Percentiles rank a stretch among this genome's conserved stretches.
These are phyloP conservation scores for Corylus americana DNA, from an alignment of 306 rosid genomes.

Conservation along the genomic window DNA sequence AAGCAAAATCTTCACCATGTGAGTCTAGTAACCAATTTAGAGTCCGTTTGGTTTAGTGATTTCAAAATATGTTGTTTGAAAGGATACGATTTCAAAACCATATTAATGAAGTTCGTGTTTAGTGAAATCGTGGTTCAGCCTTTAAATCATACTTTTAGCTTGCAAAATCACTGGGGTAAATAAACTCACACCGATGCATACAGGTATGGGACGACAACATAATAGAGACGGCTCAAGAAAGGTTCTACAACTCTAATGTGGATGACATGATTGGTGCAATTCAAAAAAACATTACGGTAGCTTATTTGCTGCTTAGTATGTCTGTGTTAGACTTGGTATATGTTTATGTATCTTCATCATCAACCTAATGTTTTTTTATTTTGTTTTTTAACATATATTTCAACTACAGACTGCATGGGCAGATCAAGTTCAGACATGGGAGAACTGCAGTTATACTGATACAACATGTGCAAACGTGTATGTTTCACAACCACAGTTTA, in stretches of 20 bases:
- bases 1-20: conserved; percentile 89
- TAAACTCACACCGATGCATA: background rate
- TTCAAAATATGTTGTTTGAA: no score
- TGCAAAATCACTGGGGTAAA: no score
- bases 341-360: background rate
- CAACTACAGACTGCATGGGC: conserved; percentile 63
- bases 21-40: conserved; percentile 17
- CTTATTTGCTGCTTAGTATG: conserved; percentile 7
- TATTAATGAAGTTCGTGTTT: no score
- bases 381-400: conserved; percentile 1
- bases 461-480: conserved; percentile 65
- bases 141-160: no score
- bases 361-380: background rate
- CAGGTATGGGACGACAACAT: conserved; percentile 84
- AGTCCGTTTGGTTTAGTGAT: no score
- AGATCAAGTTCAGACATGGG: conserved; percentile 67
- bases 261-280: conserved; percentile 47
- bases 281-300: conserved; percentile 69
- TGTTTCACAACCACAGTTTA: conserved; percentile 15
- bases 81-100: no score
- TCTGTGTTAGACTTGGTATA: no score
- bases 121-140: no score
- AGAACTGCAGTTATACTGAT: conserved; percentile 47
- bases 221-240: conserved; percentile 65
- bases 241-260: conserved; percentile 49